Conservation (phyloP, 2,329 filamentous ascomycete species). For the Colletotrichum chrysophilum region DNA sequence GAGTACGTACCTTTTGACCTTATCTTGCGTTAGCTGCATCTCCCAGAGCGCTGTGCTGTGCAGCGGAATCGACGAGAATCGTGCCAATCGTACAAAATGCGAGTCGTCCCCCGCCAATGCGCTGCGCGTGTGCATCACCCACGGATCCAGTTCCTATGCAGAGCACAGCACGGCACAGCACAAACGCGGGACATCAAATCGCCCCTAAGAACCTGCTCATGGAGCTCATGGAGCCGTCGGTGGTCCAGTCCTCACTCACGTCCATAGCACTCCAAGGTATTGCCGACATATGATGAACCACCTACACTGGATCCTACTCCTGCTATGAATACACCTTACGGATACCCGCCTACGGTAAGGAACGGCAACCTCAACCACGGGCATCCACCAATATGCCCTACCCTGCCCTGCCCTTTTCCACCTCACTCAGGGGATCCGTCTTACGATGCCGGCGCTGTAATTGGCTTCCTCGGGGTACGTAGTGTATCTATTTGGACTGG, state of each 20-base stretch:
- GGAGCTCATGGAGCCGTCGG: background rate
- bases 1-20: background rate
- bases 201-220: background rate
- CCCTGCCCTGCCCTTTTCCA: background rate
- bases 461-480: background rate
- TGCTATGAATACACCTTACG: background rate
- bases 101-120: constrained; percentile 7
- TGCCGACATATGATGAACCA: constrained; percentile 16
- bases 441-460: constrained; percentile 2
- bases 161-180: constrained; percentile 10
- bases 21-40: constrained; percentile 2
- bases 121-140: background rate
- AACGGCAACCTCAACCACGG: background rate
- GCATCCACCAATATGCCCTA: background rate
- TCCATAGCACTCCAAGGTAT: background rate
- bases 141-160: background rate
- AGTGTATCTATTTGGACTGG: background rate
- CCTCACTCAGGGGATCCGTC: background rate
- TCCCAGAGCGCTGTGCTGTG: constrained; percentile 11
- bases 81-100: constrained; percentile 4
- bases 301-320: background rate
- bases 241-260: background rate
- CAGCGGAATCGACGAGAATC: background rate
- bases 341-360: background rate
- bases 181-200: background rate